Evolutionary conservation across 768 basidiomycete species (phyloP), one percentile per base, ranked within the genome.

Genomic region (Trametes punicea): DNA sequence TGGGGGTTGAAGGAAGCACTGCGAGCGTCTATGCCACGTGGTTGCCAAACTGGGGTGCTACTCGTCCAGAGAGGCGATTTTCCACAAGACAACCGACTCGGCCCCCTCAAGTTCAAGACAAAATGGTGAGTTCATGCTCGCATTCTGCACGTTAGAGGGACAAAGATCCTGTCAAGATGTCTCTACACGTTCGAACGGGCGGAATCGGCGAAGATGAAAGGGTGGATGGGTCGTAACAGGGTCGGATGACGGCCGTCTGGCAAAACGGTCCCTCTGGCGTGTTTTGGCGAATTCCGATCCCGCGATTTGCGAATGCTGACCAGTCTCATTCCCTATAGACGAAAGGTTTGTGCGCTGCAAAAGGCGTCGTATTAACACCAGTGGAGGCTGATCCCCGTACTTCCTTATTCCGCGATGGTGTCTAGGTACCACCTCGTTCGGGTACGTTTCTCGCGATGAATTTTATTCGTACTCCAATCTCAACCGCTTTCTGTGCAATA

Each of bases 371-470:
- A 10, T 29, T 40, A 25, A 41, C 6, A 53, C 51, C 30, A 31
- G 48, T 41, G 44, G 51, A 44, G 50, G 60, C 42, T 62, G 60
- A 64, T 66, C 38, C 56, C 50, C 40, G 52, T 59, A 31, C 44
- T 45, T 58, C 62, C 49, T 15, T 36, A 34, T 8, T 46, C 18
- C 16, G 30, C 50, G 30, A 64, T 46, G 64, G 61, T 55, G 39
- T 47, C 61, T 64, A 91, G 93, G 93, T 86, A 95, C 93, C 71
- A 93, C 93, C 74, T 94, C 93, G 71, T 95, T 95, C 73, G 90
- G 89, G 90, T 93, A 70, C 72, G 90, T 87, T 46, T 40, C 25
- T 18, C 30, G 45, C 20, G 38, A 29, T 39, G 16, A 5, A 11
- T n/a, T 38, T 36, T 42, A 0, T 34, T 18, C 16, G 38, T 11